phyloP scores from a whole-genome alignment of 2,329 filamentous ascomycete species.

The Fusarium brachygibbosum region DNA sequence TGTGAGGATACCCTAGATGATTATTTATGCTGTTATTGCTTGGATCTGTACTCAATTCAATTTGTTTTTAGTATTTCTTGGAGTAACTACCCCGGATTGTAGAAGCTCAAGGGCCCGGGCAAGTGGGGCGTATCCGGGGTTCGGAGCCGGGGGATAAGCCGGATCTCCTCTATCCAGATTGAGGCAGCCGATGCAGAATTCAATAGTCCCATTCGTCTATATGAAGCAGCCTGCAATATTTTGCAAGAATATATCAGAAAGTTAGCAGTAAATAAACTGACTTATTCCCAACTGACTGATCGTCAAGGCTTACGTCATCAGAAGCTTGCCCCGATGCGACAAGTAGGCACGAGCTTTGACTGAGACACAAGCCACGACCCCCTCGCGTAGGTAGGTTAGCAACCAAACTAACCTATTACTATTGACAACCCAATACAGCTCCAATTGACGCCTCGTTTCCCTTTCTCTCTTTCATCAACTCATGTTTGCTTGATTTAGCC shows the following conservation, averaged over 20 bases:
- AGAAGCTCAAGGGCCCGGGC: background rate
- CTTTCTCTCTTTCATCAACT: constrained; percentile 12
- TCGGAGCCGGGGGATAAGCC: constrained; percentile 6
- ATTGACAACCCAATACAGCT: constrained; percentile 46
- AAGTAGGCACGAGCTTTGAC: constrained; percentile 35
- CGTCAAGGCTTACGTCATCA: constrained; percentile 46
- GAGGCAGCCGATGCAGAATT: background rate
- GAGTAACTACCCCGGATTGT: constrained; percentile 8
- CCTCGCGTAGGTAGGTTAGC: constrained; percentile 21
- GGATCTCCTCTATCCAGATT: background rate
- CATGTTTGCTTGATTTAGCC: constrained; percentile 24
- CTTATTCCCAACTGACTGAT: constrained; percentile 1
- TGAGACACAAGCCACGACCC: constrained; percentile 17
- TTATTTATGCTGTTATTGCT: background rate
- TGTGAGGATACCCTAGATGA: constrained; percentile 1
- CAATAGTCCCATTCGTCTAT: background rate
- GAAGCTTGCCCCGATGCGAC: constrained; percentile 35
- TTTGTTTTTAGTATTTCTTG: background rate
- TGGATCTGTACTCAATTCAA: background rate
- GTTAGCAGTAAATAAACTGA: background rate
- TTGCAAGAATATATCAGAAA: background rate
- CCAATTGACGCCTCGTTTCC: constrained; percentile 29
- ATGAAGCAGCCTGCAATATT: rapidly evolving
- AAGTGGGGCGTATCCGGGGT: constrained; percentile 16
- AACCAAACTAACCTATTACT: constrained; percentile 10